These are phyloP conservation scores for Termitomyces sp. DNA, from an alignment of 768 basidiomycete species.

Conservation along the genomic window DNA sequence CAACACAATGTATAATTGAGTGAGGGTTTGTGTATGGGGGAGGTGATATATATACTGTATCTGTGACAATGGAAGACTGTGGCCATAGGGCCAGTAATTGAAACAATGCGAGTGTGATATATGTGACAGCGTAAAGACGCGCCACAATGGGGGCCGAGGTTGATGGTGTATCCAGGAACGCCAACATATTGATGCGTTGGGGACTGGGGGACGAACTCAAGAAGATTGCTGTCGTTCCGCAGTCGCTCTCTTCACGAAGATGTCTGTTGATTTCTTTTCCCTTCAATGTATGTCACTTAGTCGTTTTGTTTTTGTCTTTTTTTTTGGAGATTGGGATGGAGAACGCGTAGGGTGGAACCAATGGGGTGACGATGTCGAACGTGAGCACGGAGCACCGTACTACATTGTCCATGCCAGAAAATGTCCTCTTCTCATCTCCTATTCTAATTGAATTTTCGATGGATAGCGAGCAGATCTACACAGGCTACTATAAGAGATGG, in stretches of 20 bases:
- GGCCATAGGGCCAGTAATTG: no score
- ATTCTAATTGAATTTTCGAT: slow-evolving; percentile 2
- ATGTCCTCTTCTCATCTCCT: not conserved
- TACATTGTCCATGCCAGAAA: slow-evolving; percentile 27
- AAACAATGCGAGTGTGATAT: no score
- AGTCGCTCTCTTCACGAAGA: slow-evolving; percentile 33
- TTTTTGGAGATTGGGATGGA: slow-evolving; percentile 22
- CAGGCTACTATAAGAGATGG: slow-evolving; percentile 24
- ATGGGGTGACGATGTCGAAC: slow-evolving; percentile 22
- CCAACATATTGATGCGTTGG: slow-evolving; percentile 48
- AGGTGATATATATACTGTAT: no score
- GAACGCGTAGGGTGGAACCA: slow-evolving; percentile 23
- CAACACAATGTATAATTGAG: no score
- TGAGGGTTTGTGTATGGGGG: no score
- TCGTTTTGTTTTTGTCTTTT: not conserved
- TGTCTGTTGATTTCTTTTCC: slow-evolving; percentile 22
- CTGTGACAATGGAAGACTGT: no score
- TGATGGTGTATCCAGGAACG: no score
- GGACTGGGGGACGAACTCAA: slow-evolving; percentile 38
- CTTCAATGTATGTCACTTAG: not conserved
- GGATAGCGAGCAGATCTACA: slow-evolving; percentile 44
- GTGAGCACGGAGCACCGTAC: slow-evolving; percentile 26
- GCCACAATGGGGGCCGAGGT: no score
- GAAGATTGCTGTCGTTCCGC: slow-evolving; percentile 31
- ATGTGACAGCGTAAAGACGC: no score